Conservation (phyloP, 495 filamentous ascomycete genomes). For the Neurospora sp. region DNA sequence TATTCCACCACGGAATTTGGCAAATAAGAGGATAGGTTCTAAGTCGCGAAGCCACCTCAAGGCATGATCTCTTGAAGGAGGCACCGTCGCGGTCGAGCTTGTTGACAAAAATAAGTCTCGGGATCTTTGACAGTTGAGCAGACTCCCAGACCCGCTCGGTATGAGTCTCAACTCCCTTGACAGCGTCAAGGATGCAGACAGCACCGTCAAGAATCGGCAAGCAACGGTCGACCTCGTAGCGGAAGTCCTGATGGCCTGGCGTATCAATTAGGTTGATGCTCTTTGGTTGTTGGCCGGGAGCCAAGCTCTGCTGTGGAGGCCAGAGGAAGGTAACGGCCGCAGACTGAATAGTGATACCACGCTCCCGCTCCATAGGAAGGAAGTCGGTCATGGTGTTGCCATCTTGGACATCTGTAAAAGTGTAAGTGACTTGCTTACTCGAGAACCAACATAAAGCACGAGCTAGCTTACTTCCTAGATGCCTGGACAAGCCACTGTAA, state of each 20-base stretch:
- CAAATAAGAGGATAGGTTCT: slow-evolving; percentile 82
- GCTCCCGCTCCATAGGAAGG: slow-evolving; percentile 81
- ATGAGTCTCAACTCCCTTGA: slow-evolving; percentile 95
- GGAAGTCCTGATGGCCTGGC: slow-evolving; percentile 95
- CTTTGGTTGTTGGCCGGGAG: slow-evolving; percentile 32
- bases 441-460: not conserved
- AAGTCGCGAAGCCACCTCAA: slow-evolving; percentile 71
- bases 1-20: slow-evolving; percentile 89
- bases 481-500: slow-evolving; percentile 80
- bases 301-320: slow-evolving; percentile 33
- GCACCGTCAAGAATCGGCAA: slow-evolving; percentile 89
- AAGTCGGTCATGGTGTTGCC: slow-evolving; percentile 98
- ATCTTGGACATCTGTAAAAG: slow-evolving; percentile 72
- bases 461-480: slow-evolving; percentile 61
- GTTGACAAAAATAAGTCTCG: slow-evolving; percentile 82
- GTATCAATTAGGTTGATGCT: slow-evolving; percentile 93
- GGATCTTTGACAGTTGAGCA: slow-evolving; percentile 75
- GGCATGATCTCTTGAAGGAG: slow-evolving; percentile 76
- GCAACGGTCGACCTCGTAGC: slow-evolving; percentile 92
- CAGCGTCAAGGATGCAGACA: slow-evolving; percentile 90
- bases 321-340: slow-evolving; percentile 94
- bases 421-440: slow-evolving; percentile 7
- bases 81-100: slow-evolving; percentile 95
- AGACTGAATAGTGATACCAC: slow-evolving; percentile 96
- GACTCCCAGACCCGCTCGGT: slow-evolving; percentile 97